These are phyloP conservation scores for Periconia sp. DNA, from an alignment of 2,329 filamentous ascomycete genomes.

Conservation along the genomic window DNA sequence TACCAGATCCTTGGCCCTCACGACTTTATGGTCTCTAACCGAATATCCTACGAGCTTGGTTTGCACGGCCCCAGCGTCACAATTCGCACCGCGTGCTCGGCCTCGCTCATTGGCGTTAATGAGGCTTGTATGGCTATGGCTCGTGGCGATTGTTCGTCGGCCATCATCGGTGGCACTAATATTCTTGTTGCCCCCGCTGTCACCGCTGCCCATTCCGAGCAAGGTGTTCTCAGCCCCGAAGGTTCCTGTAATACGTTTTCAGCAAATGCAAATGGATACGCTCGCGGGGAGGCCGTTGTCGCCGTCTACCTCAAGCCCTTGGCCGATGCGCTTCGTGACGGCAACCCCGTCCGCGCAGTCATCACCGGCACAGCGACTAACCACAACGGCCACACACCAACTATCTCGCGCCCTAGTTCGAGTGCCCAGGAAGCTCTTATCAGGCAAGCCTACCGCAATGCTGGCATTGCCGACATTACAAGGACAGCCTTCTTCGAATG, in stretches of 20 bases:
- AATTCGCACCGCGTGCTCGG: slow-evolving; percentile 41
- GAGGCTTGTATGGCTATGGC: slow-evolving; percentile 14
- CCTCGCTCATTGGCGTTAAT: slow-evolving; percentile 29
- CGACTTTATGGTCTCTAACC: slow-evolving; percentile 26
- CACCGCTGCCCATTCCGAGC: slow-evolving; percentile 7
- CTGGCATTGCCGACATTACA: slow-evolving; percentile 3
- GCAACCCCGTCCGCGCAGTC: slow-evolving; percentile 52
- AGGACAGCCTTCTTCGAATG: slow-evolving; percentile 35
- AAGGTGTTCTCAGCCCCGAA: slow-evolving; percentile 11
- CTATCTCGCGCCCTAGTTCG: slow-evolving; percentile 49
- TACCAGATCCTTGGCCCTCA: slow-evolving; percentile 12
- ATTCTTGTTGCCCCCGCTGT: slow-evolving; percentile 21
- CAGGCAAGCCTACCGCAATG: slow-evolving; percentile 5
- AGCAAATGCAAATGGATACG: slow-evolving; percentile 21
- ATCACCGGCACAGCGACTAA: slow-evolving; percentile 42
- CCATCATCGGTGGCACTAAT: slow-evolving; percentile 20
- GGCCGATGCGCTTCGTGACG: slow-evolving; percentile 56
- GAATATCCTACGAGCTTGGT: slow-evolving; percentile 27
- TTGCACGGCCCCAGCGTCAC: slow-evolving; percentile 30
- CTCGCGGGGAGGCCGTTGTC: slow-evolving; percentile 30
- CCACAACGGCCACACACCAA: slow-evolving; percentile 28
- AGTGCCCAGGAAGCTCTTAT: slow-evolving; percentile 44
- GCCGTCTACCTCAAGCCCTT: slow-evolving; percentile 60
- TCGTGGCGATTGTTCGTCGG: slow-evolving; percentile 10
- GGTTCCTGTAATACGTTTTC: slow-evolving; percentile 22